A percentile compares a stretch with the other conserved stretches of the same genome.
Conservation (phyloP, 768 basidiomycete species). For the Boletus pseudopeckii region DNA sequence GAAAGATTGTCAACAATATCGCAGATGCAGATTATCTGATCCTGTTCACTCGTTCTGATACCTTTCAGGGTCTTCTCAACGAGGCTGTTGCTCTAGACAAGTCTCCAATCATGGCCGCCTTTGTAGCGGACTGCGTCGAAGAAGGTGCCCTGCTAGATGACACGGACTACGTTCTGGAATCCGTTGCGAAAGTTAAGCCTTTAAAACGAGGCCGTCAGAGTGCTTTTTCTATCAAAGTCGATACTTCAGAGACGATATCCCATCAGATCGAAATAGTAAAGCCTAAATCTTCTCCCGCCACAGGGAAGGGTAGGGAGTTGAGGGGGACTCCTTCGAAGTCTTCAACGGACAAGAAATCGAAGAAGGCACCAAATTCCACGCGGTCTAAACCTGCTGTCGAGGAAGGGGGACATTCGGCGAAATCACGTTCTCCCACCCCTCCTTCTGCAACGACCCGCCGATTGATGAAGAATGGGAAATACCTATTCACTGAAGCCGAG, state of each 20-base stretch:
- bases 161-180: slow-evolving; percentile 42
- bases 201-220: slow-evolving; percentile 25
- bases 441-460: slow-evolving; percentile 37
- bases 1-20: slow-evolving; percentile 52
- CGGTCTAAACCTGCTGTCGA: background rate
- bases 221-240: slow-evolving; percentile 12
- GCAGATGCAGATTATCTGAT: slow-evolving; percentile 59
- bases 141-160: slow-evolving; percentile 43
- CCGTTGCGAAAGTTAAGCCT: slow-evolving; percentile 19
- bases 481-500: slow-evolving; percentile 50
- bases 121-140: slow-evolving; percentile 51
- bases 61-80: slow-evolving; percentile 46
- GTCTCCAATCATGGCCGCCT: slow-evolving; percentile 49
- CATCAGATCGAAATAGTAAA: slow-evolving; percentile 3
- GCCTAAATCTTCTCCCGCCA: slow-evolving; percentile 2
- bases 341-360: slow-evolving; percentile 3
- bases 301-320: background rate
- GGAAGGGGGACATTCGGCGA: background rate
- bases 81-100: slow-evolving; percentile 35
- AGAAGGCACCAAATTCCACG: background rate
- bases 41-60: slow-evolving; percentile 48
- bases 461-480: slow-evolving; percentile 30
- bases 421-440: slow-evolving; percentile 42
- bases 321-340: slow-evolving; percentile 9
- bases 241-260: slow-evolving; percentile 3